Evolutionary conservation across 352 stramenopile genomes (phyloP).

Genomic region (Globisporangium polare): DNA sequence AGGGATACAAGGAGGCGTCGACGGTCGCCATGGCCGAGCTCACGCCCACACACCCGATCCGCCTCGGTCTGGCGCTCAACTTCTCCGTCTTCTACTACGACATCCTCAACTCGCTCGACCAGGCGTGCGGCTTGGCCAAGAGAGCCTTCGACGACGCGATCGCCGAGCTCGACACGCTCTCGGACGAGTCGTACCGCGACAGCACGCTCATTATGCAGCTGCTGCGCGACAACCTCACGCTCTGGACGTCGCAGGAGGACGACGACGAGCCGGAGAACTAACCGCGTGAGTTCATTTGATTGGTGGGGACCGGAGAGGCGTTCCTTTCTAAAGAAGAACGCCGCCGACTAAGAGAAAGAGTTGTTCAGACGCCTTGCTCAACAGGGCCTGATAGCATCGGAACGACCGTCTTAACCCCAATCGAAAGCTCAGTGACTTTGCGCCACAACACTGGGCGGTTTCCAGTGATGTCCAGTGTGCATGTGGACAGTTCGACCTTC

Average conservation of each 20-base stretch:
- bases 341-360: background rate
- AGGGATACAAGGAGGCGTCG: conserved; percentile 90
- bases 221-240: conserved; percentile 98
- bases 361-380: background rate
- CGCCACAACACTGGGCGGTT: too few relatives aligned
- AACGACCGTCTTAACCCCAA: background rate
- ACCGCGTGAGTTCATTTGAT: background rate
- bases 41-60: conserved; percentile 91
- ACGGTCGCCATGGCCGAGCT: conserved; percentile 36
- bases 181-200: conserved; percentile 99
- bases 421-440: background rate
- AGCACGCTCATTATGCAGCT: conserved; percentile 99
- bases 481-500: too few relatives aligned
- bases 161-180: conserved; percentile 98
- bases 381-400: background rate
- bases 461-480: too few relatives aligned
- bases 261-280: conserved; percentile 52
- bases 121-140: conserved; percentile 92
- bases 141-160: conserved; percentile 99
- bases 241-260: conserved; percentile 88
- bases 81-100: conserved; percentile 99
- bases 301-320: background rate
- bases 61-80: conserved; percentile 98
- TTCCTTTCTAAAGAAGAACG: background rate
- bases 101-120: conserved; percentile 96